Evolutionary conservation across 1,139 yeast species (phyloP), one percentile per base, ranked within the genome.

Genomic region (Geotrichum restrictum): DNA sequence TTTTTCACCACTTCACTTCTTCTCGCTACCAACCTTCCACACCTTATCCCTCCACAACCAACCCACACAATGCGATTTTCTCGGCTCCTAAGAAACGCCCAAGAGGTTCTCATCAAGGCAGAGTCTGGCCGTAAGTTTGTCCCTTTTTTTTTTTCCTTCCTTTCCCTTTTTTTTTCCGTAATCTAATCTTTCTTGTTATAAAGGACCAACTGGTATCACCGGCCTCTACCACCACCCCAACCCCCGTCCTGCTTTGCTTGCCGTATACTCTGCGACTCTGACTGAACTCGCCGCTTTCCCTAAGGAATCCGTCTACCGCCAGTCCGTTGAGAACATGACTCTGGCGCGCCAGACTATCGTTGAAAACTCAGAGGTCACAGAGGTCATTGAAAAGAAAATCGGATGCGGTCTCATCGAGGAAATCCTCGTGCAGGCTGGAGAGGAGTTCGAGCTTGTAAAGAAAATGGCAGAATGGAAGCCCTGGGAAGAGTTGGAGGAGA

Each of bases 391-490:
- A 72, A 72, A 74, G 58, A 74, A 82, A 67, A 84, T 88, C 59
- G 95, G 95, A 18, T 81, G 84, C 60, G 96, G 96, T 1, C 78
- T 88, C 61, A 83, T 88, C 60, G 96, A 88, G 72, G 96, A 88
- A 73, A 72, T 88, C 53, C 69, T 88, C 55, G 75, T 86, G 57
- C 95, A 88, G 72, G 96, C 96, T 14, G 80, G 83, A 61, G 95
- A 87, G 57, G 96, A 88, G 71, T 79, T 81, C 62, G 78, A 74
- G 49, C 76, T 88, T 67, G 84, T 88, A 51, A 74, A 80, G 63
- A 79, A 82, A 67, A 74, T 88, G 74, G 83, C 84, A 40, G 80
- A 75, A 57, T 78, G 84, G 77, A 83, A 85, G 69, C 83, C 62
- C 81, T 73, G 77, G 77, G 75, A 73, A 57, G 69, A 67, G 48